Percentiles rank a stretch among this genome's conserved stretches.
These are phyloP conservation scores for Saprolegnia parasitica DNA, from an alignment of 352 stramenopile genomes.

Conservation along the genomic window DNA sequence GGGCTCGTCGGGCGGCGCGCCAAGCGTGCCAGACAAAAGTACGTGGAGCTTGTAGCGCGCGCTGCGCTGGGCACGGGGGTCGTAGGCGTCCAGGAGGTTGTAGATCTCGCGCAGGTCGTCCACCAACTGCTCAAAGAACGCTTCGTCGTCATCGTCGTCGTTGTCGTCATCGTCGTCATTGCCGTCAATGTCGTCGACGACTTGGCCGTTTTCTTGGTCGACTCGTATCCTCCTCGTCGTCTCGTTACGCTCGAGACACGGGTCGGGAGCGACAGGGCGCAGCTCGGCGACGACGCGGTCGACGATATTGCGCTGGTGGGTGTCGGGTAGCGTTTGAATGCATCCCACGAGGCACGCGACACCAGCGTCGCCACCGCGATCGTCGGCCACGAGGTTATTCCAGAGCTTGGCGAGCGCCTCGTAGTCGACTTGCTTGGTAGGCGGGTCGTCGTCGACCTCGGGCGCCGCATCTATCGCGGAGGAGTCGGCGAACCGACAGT, in stretches of 20 bases:
- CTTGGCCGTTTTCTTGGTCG: background rate
- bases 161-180: background rate
- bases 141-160: background rate
- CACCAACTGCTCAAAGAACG: background rate
- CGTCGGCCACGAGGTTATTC: slow-evolving; percentile 7
- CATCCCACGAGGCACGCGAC: background rate
- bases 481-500: background rate
- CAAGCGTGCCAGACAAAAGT: background rate
- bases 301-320: background rate
- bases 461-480: background rate
- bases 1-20: background rate
- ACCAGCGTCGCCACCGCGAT: background rate
- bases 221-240: background rate
- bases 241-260: background rate
- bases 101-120: slow-evolving; percentile 6
- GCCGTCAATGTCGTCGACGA: background rate
- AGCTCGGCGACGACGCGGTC: background rate
- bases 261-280: background rate
- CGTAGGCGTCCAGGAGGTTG: background rate
- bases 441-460: background rate
- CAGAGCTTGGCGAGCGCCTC: background rate
- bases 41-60: slow-evolving; percentile 2
- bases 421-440: background rate
- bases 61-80: slow-evolving; percentile 3
- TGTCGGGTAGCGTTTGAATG: background rate